Evolutionary conservation across 306 rosid genomes (phyloP).

Genomic region (Acacia acuminata): DNA sequence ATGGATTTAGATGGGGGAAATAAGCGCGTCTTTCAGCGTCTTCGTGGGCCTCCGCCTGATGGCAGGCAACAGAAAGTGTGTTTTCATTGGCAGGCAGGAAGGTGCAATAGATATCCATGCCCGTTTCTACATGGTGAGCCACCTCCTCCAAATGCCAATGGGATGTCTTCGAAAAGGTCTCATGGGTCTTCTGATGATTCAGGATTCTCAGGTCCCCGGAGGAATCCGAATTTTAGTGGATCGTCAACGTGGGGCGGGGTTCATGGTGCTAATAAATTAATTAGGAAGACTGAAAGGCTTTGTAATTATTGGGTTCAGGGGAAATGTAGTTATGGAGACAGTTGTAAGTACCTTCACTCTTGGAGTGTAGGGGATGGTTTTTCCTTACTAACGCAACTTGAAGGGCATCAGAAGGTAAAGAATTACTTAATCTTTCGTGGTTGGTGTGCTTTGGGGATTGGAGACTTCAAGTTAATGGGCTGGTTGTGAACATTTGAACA

Average conservation of each 20-base stretch:
- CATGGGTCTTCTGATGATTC: conserved; percentile 56
- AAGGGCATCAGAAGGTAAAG: conserved; percentile 82
- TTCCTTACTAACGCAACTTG: conserved; percentile 75
- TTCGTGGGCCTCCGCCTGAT: conserved; percentile 56
- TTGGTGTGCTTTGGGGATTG: not conserved
- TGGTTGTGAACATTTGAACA: conserved; percentile 38
- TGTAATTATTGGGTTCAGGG: conserved; percentile 85
- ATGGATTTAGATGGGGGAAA: conserved; percentile 84
- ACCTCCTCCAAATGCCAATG: conserved; percentile 45
- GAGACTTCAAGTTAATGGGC: conserved; percentile 25
- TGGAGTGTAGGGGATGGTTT: conserved; percentile 92
- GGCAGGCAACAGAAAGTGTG: conserved; percentile 71
- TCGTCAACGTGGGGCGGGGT: conserved; percentile 64
- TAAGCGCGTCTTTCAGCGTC: conserved; percentile 77
- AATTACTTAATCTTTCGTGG: not conserved
- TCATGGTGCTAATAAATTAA: conserved; percentile 43
- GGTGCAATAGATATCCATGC: conserved; percentile 81
- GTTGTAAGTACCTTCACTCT: conserved; percentile 77
- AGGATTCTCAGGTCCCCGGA: conserved; percentile 49
- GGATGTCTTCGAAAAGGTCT: conserved; percentile 64
- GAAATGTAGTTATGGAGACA: conserved; percentile 71
- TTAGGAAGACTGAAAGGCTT: conserved; percentile 68
- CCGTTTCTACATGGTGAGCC: conserved; percentile 67
- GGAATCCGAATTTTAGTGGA: conserved; percentile 51
- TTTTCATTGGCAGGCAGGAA: conserved; percentile 94